Evolutionary conservation across 495 filamentous ascomycete genomes (phyloP), one percentile per base, ranked within the genome.

Genomic region (Hypoxylon cercidicola): DNA sequence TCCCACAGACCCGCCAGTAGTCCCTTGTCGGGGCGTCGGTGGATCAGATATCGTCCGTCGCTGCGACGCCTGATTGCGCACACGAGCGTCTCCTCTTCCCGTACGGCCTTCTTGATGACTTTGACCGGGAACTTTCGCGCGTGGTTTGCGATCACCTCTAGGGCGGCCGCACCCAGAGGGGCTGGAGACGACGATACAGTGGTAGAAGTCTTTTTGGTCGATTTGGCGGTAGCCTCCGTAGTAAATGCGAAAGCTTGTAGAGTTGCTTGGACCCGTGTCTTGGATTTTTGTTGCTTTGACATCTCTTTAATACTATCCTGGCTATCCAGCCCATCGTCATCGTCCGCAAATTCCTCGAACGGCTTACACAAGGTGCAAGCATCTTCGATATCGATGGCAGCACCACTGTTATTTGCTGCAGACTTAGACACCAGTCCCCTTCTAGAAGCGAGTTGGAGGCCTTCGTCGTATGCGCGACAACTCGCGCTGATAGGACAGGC

Each of bases 1-100:
- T 82, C 80, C 80, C 80, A 82, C 34, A 82, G 52, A 0, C 77
- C 74, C 0, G 78, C 79, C 0, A 82, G 55, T 3, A 82, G 66
- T 0, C 80, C 80, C 46, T 79, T 81, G 0, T 72, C 73, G 0
- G 80, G 78, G 1, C 80, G 72, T 0, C 72, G 72, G 32, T 75
- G 77, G 57, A 81, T 74, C 0, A 82, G 62, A 40, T 74, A 82
- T 10, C 47, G 60, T 0, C 74, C 76, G 41, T 78, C 77, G 9
- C 62, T 32, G 23, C 60, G 34, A 20, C 72, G 72, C 3, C 76
- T 72, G 32, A 82, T 63, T 9, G 75, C 77, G 53, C 79, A 79
- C 8, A 82, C 79, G 0, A 82, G 61, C 0, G 69, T 78, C 19
- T 82, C 77, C 19, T 82, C 77, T 40, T 76, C 75, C 8, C 77